Percentiles rank a stretch among this genome's conserved stretches.
These are phyloP conservation scores for Colletotrichum phormii DNA, from an alignment of 2,329 filamentous ascomycete species.

Conservation along the genomic window DNA sequence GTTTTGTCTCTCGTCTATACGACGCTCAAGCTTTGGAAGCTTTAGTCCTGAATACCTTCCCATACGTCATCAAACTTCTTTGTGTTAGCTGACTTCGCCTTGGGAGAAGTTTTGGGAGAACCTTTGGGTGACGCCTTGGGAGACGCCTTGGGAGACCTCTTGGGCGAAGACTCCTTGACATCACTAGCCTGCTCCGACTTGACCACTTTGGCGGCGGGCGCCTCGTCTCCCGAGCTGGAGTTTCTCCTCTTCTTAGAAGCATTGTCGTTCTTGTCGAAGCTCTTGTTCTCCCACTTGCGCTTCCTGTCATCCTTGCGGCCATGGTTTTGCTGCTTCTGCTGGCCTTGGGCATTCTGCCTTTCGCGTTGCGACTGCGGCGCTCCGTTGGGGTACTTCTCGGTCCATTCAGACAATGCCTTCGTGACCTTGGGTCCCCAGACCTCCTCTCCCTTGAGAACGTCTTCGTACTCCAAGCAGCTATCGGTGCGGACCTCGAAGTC, in stretches of 20 bases:
- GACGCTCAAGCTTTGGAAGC: slow-evolving; percentile 8
- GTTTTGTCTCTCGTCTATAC: neutral
- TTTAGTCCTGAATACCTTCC: slow-evolving; percentile 2
- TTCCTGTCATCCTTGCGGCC: slow-evolving; percentile 37
- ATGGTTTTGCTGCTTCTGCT: slow-evolving; percentile 30
- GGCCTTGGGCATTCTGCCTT: slow-evolving; percentile 15
- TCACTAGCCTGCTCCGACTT: slow-evolving; percentile 14
- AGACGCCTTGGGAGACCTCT: slow-evolving; percentile 12
- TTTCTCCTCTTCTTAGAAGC: slow-evolving; percentile 32
- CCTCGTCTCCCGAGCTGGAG: slow-evolving; percentile 36
- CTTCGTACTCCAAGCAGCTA: slow-evolving; percentile 83
- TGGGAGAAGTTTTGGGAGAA: slow-evolving; percentile 13
- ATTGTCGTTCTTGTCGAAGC: slow-evolving; percentile 12
- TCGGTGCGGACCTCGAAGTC: slow-evolving; percentile 78
- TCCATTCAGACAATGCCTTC: slow-evolving; percentile 58
- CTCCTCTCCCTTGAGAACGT: slow-evolving; percentile 80
- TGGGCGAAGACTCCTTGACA: slow-evolving; percentile 8
- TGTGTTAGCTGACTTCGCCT: slow-evolving; percentile 24
- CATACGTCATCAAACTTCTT: slow-evolving; percentile 4
- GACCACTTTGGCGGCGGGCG: slow-evolving; percentile 14
- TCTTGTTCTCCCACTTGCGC: slow-evolving; percentile 30
- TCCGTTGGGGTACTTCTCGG: slow-evolving; percentile 42
- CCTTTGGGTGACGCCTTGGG: slow-evolving; percentile 24
- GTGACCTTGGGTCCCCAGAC: slow-evolving; percentile 84
- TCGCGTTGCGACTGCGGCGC: slow-evolving; percentile 38